Base-by-base conservation (phyloP, 1,284 basidiomycete species). In the Singerocomus inundabilis region DNA sequence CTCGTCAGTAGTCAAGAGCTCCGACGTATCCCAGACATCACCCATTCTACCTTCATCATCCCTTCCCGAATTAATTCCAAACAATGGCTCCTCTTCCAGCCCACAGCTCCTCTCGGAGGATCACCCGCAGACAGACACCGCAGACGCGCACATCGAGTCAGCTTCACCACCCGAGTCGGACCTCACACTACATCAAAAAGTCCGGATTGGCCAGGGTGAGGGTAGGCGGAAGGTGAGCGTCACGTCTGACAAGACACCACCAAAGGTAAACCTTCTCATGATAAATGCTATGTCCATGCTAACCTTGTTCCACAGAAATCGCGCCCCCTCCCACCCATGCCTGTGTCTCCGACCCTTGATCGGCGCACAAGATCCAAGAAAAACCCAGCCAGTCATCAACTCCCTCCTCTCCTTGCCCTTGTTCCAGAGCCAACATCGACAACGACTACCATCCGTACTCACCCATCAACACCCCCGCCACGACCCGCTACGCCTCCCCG, bases 11-110 rank as follows among this genome's bases (percentile, higher is more conserved):
- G 28, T 41, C 31, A 68, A 60, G 49, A 56, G 46, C 28, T 53
- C 55, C 1, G 54, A 59, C 5, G 45, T 32, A n/a, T 34, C 44
- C 53, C 68, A 51, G 58, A 65, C 36, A 38, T 64, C 59, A n/a
- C 63, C 53, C 52, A 61, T 33, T 46, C 66, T 34, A 43, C 69
- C 45, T 13, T 70, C 69, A 15, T 66, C 67, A 7, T 72, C 73
- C 2, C 77, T 79, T 31, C 85, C 86, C 15, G 81, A 76, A 32
- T 73, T 88, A 24, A 81, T 79, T 11, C 81, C 84, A 0, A 81
- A 80, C 60, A 66, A 72, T 36, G 82, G 77, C 56, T 85, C 84
- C 1, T 88, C 85, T 1, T 88, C 85, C 6, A 88, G 85, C 55
- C 84, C 85, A 1, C 77, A 77, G 16, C 71, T 73, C 35, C 72